These are phyloP conservation scores for Beta lomatogona DNA, from an alignment of 179 eudicot genomes.

Conservation along the genomic window DNA sequence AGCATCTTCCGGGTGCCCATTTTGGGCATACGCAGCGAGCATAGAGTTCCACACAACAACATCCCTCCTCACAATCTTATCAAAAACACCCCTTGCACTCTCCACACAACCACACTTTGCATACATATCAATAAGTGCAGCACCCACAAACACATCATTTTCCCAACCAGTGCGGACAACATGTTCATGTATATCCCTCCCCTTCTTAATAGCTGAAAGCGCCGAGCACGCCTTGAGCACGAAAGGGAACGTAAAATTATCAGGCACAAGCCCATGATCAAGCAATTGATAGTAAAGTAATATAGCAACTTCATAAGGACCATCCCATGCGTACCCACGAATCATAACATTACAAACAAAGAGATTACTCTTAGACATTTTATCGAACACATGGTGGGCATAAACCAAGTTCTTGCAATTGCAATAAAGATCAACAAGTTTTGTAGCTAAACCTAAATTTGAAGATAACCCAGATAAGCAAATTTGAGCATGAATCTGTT, in stretches of 20 bases:
- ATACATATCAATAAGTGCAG: constrained; percentile 83
- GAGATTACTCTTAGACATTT: constrained; percentile 61
- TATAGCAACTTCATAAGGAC: constrained; percentile 65
- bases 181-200: constrained; percentile 70
- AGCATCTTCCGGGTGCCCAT: constrained; percentile 69
- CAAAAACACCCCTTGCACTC: constrained; percentile 56
- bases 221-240: constrained; percentile 81
- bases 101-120: constrained; percentile 69
- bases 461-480: constrained; percentile 44
- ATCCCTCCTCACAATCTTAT: constrained; percentile 56
- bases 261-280: constrained; percentile 62
- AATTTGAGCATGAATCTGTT: constrained; percentile 71
- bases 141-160: constrained; percentile 76
- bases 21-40: constrained; percentile 81
- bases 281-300: constrained; percentile 53
- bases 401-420: constrained; percentile 44
- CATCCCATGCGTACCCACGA: constrained; percentile 94
- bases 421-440: constrained; percentile 65
- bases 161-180: constrained; percentile 60
- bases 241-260: constrained; percentile 82
- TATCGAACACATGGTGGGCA: constrained; percentile 76
- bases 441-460: constrained; percentile 56
- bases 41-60: constrained; percentile 86
- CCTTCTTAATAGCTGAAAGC: constrained; percentile 53
- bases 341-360: constrained; percentile 84